Percentiles rank a stretch among this genome's conserved stretches.
Evolutionary conservation across 1,284 basidiomycete genomes (phyloP).

Genomic region (Pisolithus thermaeus): DNA sequence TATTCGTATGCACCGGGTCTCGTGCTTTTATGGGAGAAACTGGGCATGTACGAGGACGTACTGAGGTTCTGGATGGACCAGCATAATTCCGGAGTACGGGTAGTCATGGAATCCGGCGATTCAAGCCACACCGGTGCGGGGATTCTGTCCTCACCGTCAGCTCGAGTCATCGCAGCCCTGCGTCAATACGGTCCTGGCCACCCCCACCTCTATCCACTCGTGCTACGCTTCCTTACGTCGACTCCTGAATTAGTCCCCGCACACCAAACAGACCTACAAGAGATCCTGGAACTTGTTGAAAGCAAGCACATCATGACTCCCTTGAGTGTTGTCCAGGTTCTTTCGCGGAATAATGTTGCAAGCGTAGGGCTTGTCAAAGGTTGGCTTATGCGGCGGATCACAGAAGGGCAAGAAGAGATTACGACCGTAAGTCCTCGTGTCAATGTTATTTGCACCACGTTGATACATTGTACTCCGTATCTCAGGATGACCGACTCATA

Average conservation of each 20-base stretch:
- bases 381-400: conserved; percentile 80
- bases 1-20: conserved; percentile 78
- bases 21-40: conserved; percentile 85
- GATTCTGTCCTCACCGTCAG: conserved; percentile 30
- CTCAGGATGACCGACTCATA: conserved; percentile 80
- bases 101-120: background rate
- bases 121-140: conserved; percentile 31
- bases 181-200: conserved; percentile 67
- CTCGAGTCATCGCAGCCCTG: conserved; percentile 69
- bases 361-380: conserved; percentile 88
- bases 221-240: conserved; percentile 87
- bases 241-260: conserved; percentile 61
- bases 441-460: background rate
- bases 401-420: conserved; percentile 69
- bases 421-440: conserved; percentile 54
- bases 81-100: conserved; percentile 36
- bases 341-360: conserved; percentile 82
- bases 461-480: background rate
- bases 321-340: conserved; percentile 80
- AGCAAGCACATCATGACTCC: conserved; percentile 80
- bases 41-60: conserved; percentile 96
- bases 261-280: conserved; percentile 67
- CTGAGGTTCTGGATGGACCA: conserved; percentile 87
- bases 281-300: conserved; percentile 74
- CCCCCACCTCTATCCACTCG: conserved; percentile 80